Conservation (phyloP, 169 alveolate genomes). For the Plasmodium fragile region DNA sequence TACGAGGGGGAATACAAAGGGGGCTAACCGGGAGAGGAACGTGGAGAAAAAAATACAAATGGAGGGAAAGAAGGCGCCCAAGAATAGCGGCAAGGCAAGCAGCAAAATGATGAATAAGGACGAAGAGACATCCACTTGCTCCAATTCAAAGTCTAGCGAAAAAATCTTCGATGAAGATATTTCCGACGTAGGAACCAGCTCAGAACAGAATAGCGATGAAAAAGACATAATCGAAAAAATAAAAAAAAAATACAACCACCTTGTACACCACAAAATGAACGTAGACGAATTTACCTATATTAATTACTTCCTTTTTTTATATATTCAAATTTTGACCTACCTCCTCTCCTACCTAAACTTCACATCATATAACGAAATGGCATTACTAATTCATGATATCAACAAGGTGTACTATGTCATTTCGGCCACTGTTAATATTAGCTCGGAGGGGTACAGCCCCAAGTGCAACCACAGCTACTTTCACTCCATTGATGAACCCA, state of each 20-base stretch:
- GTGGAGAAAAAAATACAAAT: neutral
- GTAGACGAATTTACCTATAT: constrained; percentile 54
- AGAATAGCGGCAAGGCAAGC: neutral
- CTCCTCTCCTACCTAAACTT: constrained; percentile 53
- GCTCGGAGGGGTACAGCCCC: neutral
- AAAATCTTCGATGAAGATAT: neutral
- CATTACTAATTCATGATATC: constrained; percentile 44
- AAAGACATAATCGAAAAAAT: constrained; percentile 10
- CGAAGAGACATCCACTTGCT: neutral
- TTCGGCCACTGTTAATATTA: constrained; percentile 35
- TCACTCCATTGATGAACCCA: constrained; percentile 9
- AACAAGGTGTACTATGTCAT: constrained; percentile 47
- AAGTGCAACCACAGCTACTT: constrained; percentile 7
- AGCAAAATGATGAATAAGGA: neutral
- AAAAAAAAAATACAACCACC: constrained; percentile 43
- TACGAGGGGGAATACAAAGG: neutral
- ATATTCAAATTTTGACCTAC: constrained; percentile 45
- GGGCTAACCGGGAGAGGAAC: neutral
- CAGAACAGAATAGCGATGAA: constrained; percentile 15
- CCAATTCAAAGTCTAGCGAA: neutral
- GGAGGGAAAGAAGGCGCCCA: neutral
- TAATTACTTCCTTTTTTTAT: constrained; percentile 63
- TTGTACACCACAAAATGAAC: constrained; percentile 28
- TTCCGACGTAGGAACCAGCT: constrained; percentile 14
- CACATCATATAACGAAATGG: constrained; percentile 70